Base-by-base conservation (phyloP, 2,329 filamentous ascomycete species). In the Keithomyces neogunnii region DNA sequence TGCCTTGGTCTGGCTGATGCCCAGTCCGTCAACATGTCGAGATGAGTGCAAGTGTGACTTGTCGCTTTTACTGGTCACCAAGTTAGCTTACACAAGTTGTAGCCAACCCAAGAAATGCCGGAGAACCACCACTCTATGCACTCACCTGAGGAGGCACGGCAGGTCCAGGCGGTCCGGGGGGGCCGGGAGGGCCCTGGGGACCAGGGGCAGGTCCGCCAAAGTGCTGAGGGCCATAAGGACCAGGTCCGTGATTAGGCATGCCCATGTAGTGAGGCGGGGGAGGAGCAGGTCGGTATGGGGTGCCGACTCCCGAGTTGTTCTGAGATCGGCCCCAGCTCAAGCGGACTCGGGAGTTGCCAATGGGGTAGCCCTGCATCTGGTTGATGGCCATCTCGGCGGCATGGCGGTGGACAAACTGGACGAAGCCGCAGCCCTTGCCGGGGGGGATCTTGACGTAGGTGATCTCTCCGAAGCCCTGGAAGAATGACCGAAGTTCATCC, bases 341-440 rank as follows among this genome's bases (percentile, higher is more conserved):
- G 63, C 93, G 90, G 54, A 99, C 93, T 59, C 93, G 90, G 45
- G 92, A 97, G 79, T 99, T 99, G 51, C 93, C 93, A 64, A 99
- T 99, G 29, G 93, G 93, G 69, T 99, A 99, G 55, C 93, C 93
- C 74, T 99, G 93, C 93, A 99, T 99, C 74, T 99, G 93, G 75
- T 99, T 99, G 81, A 99, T 99, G 60, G 93, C 93, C 93, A 99
- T 99, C 76, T 99, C 93, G 11, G 93, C 93, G 49, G 93, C 93
- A 65, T 99, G 93, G 59, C 93, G 90, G 75, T 99, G 93, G 52
- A 99, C 93, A 63, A 99, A 99, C 73, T 99, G 93, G 53, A 99
- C 93, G 67, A 99, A 99, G 53, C 93, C 93, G 66, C 93, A 99
- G 61, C 93, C 93, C 82, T 99, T 99, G 74, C 93, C 93, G 58